Percentiles rank a stretch among this genome's conserved stretches.
These are phyloP conservation scores for Hymenoscyphus scutula DNA, from an alignment of 2,329 filamentous ascomycete genomes.

Conservation along the genomic window DNA sequence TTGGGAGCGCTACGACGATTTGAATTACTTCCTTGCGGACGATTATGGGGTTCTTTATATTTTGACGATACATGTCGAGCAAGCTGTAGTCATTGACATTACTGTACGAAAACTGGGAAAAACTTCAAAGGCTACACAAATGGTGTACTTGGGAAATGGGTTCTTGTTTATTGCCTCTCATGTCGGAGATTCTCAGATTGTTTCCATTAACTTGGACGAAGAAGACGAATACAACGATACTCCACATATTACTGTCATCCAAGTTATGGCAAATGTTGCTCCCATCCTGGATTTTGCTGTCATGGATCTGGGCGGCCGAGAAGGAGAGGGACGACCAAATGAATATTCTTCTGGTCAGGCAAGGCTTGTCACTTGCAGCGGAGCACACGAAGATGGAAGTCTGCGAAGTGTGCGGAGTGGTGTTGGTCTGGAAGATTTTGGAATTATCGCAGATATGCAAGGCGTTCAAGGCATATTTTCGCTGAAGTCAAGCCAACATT, in stretches of 20 bases:
- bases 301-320: conserved; percentile 91
- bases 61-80: conserved; percentile 70
- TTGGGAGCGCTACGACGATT: conserved; percentile 81
- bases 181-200: conserved; percentile 85
- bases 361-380: conserved; percentile 87
- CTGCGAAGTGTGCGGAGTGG: conserved; percentile 89
- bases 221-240: conserved; percentile 17
- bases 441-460: conserved; percentile 75
- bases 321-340: conserved; percentile 75
- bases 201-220: conserved; percentile 56
- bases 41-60: conserved; percentile 85
- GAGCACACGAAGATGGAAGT: conserved; percentile 84
- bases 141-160: conserved; percentile 74
- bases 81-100: conserved; percentile 69
- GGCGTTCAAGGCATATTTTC: conserved; percentile 73
- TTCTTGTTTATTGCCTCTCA: conserved; percentile 87
- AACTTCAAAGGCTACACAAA: conserved; percentile 71
- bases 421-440: conserved; percentile 85
- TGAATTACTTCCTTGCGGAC: conserved; percentile 84
- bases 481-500: conserved; percentile 51
- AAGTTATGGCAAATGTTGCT: conserved; percentile 79
- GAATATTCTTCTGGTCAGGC: conserved; percentile 95
- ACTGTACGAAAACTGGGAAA: conserved; percentile 61
- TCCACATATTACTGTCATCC: conserved; percentile 59
- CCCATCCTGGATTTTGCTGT: conserved; percentile 92